A percentile compares a stretch with the other conserved stretches of the same genome.
Conservation (phyloP, 768 basidiomycete genomes). For the Termitomyces eurrhizus region DNA sequence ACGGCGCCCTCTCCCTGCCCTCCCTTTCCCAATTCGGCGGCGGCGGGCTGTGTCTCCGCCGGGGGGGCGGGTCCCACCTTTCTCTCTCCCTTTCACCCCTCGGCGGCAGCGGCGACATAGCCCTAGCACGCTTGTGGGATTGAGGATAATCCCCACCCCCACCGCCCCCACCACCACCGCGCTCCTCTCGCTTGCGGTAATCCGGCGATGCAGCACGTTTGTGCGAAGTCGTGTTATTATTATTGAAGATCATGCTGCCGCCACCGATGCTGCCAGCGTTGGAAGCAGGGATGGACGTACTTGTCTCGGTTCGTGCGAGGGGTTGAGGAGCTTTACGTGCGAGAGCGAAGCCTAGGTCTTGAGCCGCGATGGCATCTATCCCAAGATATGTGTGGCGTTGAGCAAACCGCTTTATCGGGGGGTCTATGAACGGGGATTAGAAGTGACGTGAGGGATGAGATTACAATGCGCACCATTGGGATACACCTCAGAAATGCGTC, state of each 20-base stretch:
- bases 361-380: constrained; percentile 83
- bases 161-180: constrained; percentile 10
- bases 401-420: constrained; percentile 87
- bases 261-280: background rate
- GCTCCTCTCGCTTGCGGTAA: constrained; percentile 14
- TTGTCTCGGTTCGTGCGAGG: constrained; percentile 49
- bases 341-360: constrained; percentile 81
- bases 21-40: constrained; percentile 11
- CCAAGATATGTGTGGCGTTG: constrained; percentile 80
- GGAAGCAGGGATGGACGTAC: background rate
- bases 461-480: constrained; percentile 58
- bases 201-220: constrained; percentile 15
- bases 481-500: constrained; percentile 84
- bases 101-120: constrained; percentile 10
- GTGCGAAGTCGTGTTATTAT: background rate
- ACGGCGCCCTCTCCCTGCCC: constrained; percentile 4
- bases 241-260: background rate
- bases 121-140: constrained; percentile 13
- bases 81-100: constrained; percentile 12
- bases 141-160: constrained; percentile 10
- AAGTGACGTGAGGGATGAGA: constrained; percentile 1
- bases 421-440: constrained; percentile 52
- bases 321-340: constrained; percentile 43
- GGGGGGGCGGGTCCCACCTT: constrained; percentile 15
- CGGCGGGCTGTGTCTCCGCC: constrained; percentile 8